Percentiles rank a stretch among this genome's conserved stretches.
These are phyloP conservation scores for Aspergillus sp. DNA, from an alignment of 2,329 filamentous ascomycete species.

Conservation along the genomic window DNA sequence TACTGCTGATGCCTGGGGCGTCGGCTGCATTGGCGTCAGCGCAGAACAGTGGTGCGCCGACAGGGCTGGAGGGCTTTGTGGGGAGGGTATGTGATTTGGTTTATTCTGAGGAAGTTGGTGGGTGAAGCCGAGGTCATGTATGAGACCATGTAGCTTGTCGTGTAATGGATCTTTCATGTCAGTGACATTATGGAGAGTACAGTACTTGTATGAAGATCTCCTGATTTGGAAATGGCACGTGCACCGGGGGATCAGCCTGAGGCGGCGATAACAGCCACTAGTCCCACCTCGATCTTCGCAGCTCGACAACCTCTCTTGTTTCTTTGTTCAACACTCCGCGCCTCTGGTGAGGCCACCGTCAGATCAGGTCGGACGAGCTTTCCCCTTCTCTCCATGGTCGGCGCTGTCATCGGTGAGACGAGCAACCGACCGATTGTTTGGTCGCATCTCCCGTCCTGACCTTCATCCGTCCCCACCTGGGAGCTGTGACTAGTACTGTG, in stretches of 20 bases:
- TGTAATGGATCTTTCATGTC: background rate
- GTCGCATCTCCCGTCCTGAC: background rate
- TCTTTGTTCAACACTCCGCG: background rate
- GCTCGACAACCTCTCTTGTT: background rate
- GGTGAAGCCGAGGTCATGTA: background rate
- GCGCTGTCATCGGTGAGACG: background rate
- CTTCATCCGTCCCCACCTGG: background rate
- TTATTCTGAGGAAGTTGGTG: slow-evolving; percentile 43
- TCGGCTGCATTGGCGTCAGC: slow-evolving; percentile 49
- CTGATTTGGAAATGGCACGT: slow-evolving; percentile 6
- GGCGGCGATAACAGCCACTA: slow-evolving; percentile 3
- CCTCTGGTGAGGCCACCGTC: background rate
- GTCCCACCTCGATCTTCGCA: background rate
- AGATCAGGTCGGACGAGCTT: background rate
- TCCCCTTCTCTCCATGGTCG: background rate
- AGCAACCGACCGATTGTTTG: background rate
- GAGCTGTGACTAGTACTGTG: background rate
- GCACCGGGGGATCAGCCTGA: slow-evolving; percentile 6
- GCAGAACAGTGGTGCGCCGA: slow-evolving; percentile 47
- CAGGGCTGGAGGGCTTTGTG: slow-evolving; percentile 61
- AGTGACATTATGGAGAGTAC: too few species aligned
- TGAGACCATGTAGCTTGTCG: background rate
- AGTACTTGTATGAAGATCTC: too few species aligned
- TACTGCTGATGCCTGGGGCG: slow-evolving; percentile 60
- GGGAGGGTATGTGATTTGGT: slow-evolving; percentile 45